Evolutionary conservation across 768 basidiomycete genomes (phyloP).

Genomic region (Kwoniella dendrophila): DNA sequence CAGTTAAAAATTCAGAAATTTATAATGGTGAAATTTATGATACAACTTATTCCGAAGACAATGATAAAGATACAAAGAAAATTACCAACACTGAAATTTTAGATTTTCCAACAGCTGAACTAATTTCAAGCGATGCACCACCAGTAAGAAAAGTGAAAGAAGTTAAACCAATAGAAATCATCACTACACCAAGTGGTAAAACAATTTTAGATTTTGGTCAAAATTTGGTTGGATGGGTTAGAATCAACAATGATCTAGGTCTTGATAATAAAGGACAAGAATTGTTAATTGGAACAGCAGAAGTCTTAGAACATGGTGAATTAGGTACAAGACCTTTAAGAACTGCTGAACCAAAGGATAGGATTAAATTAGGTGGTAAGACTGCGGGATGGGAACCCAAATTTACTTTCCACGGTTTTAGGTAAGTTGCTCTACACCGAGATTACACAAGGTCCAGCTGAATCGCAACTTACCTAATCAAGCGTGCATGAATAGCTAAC

Average conservation of each 20-base stretch:
- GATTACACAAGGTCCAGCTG: too few species aligned
- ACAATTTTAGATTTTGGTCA: constrained; percentile 53
- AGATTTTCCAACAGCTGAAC: constrained; percentile 22
- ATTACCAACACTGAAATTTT: constrained; percentile 17
- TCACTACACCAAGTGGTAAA: constrained; percentile 47
- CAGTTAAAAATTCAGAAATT: constrained; percentile 31
- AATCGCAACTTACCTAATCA: too few species aligned
- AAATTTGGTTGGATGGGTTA: constrained; percentile 50
- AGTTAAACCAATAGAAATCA: constrained; percentile 34
- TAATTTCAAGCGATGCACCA: constrained; percentile 38
- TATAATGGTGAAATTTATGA: constrained; percentile 47
- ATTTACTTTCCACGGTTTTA: constrained; percentile 53
- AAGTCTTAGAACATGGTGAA: constrained; percentile 52
- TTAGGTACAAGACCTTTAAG: constrained; percentile 47
- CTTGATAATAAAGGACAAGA: constrained; percentile 7
- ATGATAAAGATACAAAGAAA: too few species aligned
- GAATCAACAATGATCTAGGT: constrained; percentile 22
- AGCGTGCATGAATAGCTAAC: background rate
- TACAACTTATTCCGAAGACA: constrained; percentile 10
- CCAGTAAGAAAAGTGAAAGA: constrained; percentile 37
- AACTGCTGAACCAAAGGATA: constrained; percentile 31
- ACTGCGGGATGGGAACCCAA: constrained; percentile 45
- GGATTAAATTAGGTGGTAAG: constrained; percentile 29
- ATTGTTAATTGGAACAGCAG: constrained; percentile 43
- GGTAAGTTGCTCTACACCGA: constrained; percentile 18